Percentiles rank a stretch among this genome's conserved stretches.
Conservation (phyloP, 192 early-diverging fungal species). For the Umbelopsis isabellina region DNA sequence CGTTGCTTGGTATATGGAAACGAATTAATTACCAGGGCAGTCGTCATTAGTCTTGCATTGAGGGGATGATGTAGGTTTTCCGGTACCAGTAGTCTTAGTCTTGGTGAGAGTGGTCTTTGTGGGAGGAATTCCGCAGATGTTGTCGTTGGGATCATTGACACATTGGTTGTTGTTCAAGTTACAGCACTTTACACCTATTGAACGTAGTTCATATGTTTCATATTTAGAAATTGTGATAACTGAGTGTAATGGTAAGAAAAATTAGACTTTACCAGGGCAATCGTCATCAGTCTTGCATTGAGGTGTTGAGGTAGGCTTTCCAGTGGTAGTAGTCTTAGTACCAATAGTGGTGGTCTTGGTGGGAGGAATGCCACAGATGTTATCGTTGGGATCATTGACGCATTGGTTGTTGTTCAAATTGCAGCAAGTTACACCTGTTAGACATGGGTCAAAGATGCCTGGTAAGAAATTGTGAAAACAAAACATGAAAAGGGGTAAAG, state of each 20-base stretch:
- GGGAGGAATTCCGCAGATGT: slow-evolving; percentile 31
- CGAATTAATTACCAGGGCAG: neutral
- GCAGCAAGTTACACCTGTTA: slow-evolving; percentile 18
- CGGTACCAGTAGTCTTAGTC: neutral
- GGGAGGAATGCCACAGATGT: slow-evolving; percentile 29
- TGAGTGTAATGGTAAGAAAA: neutral
- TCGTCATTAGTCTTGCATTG: slow-evolving; percentile 17
- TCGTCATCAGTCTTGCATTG: slow-evolving; percentile 26
- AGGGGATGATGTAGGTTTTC: neutral
- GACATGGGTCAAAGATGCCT: neutral
- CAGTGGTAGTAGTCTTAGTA: neutral
- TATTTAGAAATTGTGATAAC: neutral
- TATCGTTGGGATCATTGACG: slow-evolving; percentile 24
- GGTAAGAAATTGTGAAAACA: neutral
- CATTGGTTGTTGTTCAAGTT: slow-evolving; percentile 29
- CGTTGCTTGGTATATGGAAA: neutral
- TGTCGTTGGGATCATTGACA: slow-evolving; percentile 26
- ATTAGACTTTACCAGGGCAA: slow-evolving; percentile 15
- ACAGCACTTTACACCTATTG: slow-evolving; percentile 23
- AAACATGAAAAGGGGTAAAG: neutral
- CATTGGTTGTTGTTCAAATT: slow-evolving; percentile 24
- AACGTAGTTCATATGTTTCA: neutral
- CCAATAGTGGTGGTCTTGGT: slow-evolving; percentile 8
- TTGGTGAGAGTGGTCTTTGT: neutral
- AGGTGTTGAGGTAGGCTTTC: neutral